Base-by-base conservation (phyloP, 2,329 filamentous ascomycete species). In the Colletotrichum brevisporum region DNA sequence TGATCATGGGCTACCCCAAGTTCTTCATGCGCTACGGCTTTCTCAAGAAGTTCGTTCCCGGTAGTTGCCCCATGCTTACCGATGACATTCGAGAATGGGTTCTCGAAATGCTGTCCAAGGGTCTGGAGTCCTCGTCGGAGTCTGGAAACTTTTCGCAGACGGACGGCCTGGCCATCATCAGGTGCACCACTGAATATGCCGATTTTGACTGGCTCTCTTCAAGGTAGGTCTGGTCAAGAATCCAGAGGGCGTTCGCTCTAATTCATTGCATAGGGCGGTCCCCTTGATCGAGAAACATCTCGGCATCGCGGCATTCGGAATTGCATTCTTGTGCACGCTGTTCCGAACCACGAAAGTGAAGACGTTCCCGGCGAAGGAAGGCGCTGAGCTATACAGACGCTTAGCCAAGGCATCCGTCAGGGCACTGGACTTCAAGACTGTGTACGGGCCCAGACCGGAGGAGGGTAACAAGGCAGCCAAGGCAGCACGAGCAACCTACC, bases 171-270 rank as follows among this genome's bases (percentile, higher is more conserved):
- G 9, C 31, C 9, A 10, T 10, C 10, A 10, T 36, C 10, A 0
- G 2, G 31, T 36, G 31, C 36, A 1, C 45, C 31, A 21, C 64
- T 5, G n/a, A 43, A 67, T 36, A 36, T 8, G 9, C 31, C 8
- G 31, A 12, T 13, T 67, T 67, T n/a, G 59, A 18, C 15, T 67
- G 64, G 64, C 43, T 67, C 15, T 51, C 31, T 0, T 56, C 64
- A 10, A 27, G 12, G 64, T 67, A 45, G 12, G 59, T 26, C 2
- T 13, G 26, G 10, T 13, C 10, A 18, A 36, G 1, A 26, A 43
- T 43, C 24, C 18, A 2, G 9, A 15, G 3, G 39, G 9, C 3
- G 31, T 2, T 2, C 10, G 31, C 10, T 36, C 41, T 15, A 27
- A 50, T 21, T 18, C 10, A 8, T 9, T 16, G 0, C 26, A n/a